Conservation (phyloP, 495 filamentous ascomycete genomes). For the Hyaloscypha finlandica region DNA sequence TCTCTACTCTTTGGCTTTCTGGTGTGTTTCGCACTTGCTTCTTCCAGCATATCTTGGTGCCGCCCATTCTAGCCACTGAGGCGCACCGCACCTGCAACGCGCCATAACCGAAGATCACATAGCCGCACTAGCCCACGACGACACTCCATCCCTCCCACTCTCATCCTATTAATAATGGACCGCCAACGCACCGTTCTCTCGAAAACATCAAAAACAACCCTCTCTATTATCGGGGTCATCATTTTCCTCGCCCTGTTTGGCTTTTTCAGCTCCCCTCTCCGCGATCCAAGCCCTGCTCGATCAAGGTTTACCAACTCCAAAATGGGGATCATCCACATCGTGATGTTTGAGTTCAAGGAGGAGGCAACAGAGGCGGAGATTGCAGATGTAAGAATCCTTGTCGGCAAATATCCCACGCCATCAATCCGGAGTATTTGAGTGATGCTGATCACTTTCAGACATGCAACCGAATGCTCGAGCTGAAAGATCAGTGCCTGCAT, state of each 20-base stretch:
- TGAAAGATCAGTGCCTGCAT: conserved; percentile 48
- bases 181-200: background rate
- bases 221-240: background rate
- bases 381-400: conserved; percentile 3
- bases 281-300: background rate
- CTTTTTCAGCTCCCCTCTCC: background rate
- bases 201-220: background rate
- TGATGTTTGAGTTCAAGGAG: conserved; percentile 22
- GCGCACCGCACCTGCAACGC: too few species aligned
- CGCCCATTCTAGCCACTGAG: too few species aligned
- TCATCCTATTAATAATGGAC: background rate
- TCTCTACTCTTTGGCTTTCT: too few species aligned
- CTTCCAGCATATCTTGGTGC: too few species aligned
- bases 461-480: conserved; percentile 25
- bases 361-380: conserved; percentile 6
- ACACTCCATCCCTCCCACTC: background rate
- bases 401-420: background rate
- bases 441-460: conserved; percentile 6
- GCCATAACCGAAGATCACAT: too few species aligned
- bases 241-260: background rate
- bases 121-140: background rate
- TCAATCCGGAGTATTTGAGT: background rate
- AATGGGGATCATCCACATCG: conserved; percentile 22
- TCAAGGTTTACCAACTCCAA: background rate
- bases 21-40: too few species aligned